phyloP scores from a whole-genome alignment of 2,329 filamentous ascomycete genomes.

The Cladobotryum protrusum region DNA sequence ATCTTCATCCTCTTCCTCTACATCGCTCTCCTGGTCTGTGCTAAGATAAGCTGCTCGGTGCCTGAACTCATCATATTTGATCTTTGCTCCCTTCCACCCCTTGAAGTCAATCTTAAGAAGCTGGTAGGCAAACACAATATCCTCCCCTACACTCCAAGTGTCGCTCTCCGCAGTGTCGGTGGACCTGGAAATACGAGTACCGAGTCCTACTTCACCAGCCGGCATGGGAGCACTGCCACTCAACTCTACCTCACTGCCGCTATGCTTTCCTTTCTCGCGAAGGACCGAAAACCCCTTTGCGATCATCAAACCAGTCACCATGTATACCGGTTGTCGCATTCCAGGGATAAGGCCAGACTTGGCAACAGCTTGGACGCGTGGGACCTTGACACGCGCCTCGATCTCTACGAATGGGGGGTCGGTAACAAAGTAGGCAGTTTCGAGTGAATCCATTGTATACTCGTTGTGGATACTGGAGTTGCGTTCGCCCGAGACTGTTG shows the following conservation, averaged over 20 bases:
- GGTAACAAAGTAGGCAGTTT: slow-evolving; percentile 2
- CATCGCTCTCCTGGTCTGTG: neutral
- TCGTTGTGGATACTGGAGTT: neutral
- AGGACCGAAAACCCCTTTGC: slow-evolving; percentile 1
- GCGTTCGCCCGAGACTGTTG: neutral
- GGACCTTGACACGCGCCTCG: neutral
- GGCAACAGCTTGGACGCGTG: neutral
- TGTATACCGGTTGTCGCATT: neutral
- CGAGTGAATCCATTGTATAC: slow-evolving; percentile 1
- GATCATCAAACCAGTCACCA: slow-evolving; percentile 2
- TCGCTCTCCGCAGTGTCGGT: neutral
- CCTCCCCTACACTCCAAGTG: neutral
- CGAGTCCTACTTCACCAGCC: neutral
- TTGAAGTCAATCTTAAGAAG: slow-evolving; percentile 3
- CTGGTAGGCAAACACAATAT: slow-evolving; percentile 1
- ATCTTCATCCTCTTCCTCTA: neutral
- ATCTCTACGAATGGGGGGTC: neutral
- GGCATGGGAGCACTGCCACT: neutral
- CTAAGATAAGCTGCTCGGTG: slow-evolving; percentile 1
- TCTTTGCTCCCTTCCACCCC: neutral
- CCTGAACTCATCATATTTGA: neutral
- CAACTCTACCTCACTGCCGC: neutral
- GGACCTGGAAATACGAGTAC: neutral
- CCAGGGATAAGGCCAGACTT: neutral
- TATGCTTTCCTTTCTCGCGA: neutral